Percentiles rank a stretch among this genome's conserved stretches.
Conservation (phyloP, 2,329 filamentous ascomycete genomes). For the Ophiocordyceps camponoti-leonardi region DNA sequence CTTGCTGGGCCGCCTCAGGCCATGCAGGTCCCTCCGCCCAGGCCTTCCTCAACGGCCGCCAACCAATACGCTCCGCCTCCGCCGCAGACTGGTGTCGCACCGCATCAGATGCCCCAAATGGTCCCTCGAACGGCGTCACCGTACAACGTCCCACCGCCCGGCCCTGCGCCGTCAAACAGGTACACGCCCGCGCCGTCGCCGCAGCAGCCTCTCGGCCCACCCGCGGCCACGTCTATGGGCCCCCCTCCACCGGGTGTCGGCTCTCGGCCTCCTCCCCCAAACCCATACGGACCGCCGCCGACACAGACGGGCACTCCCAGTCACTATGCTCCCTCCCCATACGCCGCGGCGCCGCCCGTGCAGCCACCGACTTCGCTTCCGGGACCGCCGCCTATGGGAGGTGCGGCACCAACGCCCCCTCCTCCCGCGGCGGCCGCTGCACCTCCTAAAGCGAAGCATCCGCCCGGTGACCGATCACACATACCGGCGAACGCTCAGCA, state of each 20-base stretch:
- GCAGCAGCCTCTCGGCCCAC: slow-evolving; percentile 30
- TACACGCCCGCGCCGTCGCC: slow-evolving; percentile 54
- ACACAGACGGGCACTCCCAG: slow-evolving; percentile 22
- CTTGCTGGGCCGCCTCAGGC: slow-evolving; percentile 27
- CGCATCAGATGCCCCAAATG: slow-evolving; percentile 35
- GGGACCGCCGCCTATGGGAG: slow-evolving; percentile 22
- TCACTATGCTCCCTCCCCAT: slow-evolving; percentile 16
- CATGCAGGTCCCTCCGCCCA: slow-evolving; percentile 40
- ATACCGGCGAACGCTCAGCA: slow-evolving; percentile 62
- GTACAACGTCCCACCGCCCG: slow-evolving; percentile 64
- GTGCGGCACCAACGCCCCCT: slow-evolving; percentile 21
- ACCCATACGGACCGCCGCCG: slow-evolving; percentile 25
- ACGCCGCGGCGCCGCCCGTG: slow-evolving; percentile 18
- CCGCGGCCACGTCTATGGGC: slow-evolving; percentile 15
- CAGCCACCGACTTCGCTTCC: slow-evolving; percentile 17
- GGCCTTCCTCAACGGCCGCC: slow-evolving; percentile 48
- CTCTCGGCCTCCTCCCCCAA: slow-evolving; percentile 28
- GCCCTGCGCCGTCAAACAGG: slow-evolving; percentile 51
- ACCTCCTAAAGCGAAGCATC: slow-evolving; percentile 45
- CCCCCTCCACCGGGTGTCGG: slow-evolving; percentile 22
- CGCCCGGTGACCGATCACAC: slow-evolving; percentile 76
- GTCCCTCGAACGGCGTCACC: slow-evolving; percentile 65
- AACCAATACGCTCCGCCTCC: slow-evolving; percentile 29
- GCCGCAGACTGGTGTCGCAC: slow-evolving; percentile 41
- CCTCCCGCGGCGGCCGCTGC: slow-evolving; percentile 31